Evolutionary conservation across 2,329 filamentous ascomycete genomes (phyloP).

Genomic region (Rosellinia necatrix): DNA sequence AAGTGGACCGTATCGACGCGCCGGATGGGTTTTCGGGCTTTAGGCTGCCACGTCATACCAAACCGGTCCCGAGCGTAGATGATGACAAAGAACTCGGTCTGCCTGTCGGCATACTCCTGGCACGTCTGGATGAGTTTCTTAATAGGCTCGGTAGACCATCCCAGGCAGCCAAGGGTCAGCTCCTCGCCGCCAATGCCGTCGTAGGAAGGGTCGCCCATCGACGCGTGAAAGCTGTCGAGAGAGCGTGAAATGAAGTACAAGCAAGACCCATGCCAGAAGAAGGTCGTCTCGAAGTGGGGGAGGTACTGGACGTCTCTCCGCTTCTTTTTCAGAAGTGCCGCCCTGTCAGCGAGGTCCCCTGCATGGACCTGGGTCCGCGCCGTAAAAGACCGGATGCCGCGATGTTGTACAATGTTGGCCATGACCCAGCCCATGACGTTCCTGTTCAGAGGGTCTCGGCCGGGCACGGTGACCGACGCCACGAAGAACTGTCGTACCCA

Average conservation of each 20-base stretch:
- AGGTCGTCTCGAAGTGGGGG: constrained; percentile 50
- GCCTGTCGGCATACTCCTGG: constrained; percentile 53
- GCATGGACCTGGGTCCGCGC: constrained; percentile 47
- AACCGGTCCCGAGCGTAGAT: constrained; percentile 53
- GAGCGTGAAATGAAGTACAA: constrained; percentile 52
- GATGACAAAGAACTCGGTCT: constrained; percentile 55
- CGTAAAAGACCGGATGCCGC: constrained; percentile 49
- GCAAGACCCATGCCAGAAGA: constrained; percentile 55
- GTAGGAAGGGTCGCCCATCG: constrained; percentile 48
- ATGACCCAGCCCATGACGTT: constrained; percentile 53
- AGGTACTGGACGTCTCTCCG: constrained; percentile 49
- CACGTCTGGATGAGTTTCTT: constrained; percentile 51
- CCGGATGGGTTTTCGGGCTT: constrained; percentile 53
- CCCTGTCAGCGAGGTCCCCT: constrained; percentile 43
- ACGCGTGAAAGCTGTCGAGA: constrained; percentile 44
- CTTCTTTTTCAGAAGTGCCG: constrained; percentile 48
- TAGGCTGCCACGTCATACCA: constrained; percentile 54
- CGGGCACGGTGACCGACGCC: constrained; percentile 50
- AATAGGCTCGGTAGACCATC: constrained; percentile 55
- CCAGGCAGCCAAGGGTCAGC: constrained; percentile 54
- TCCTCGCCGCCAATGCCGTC: constrained; percentile 53
- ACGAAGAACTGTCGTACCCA: constrained; percentile 51
- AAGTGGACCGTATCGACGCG: constrained; percentile 57
- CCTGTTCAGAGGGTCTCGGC: constrained; percentile 50
- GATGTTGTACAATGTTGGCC: constrained; percentile 44